Base-by-base conservation (phyloP, 352 stramenopile species). In the Nothophytophthora sp. region DNA sequence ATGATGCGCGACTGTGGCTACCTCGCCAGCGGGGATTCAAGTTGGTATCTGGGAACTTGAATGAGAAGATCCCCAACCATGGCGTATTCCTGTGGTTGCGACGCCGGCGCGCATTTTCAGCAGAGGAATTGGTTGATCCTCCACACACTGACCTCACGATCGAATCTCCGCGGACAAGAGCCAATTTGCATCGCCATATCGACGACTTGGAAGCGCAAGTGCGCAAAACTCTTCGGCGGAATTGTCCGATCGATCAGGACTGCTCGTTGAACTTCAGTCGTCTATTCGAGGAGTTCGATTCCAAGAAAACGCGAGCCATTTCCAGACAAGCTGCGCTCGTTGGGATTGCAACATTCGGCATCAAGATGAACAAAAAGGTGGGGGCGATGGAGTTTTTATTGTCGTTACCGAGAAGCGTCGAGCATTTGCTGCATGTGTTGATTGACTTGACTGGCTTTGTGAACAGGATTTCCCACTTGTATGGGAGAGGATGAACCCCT, bases 341-440 rank as follows among this genome's bases (percentile, higher is more conserved):
- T 34, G 81, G 81, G 0, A 73, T 90, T 34, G 73, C 88, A 41
- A 70, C 65, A 11, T 87, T 88, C 52, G 81, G 81, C 5, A 85
- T 91, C 41, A 90, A 89, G 52, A 84, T 89, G 62, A 37, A 70
- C 64, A 76, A 82, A 24, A 91, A 88, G 78, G 81, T 90, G 54
- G 8, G 59, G 4, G 11, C 16, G 5, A n/a, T 10, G n/a, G n/a
- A n/a, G n/a, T n/a, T n/a, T n/a, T n/a, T n/a, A n/a, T n/a, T n/a
- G n/a, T n/a, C n/a, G n/a, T n/a, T n/a, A n/a, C n/a, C n/a, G n/a
- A n/a, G n/a, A n/a, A n/a, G n/a, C n/a, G n/a, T n/a, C n/a, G n/a
- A n/a, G n/a, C n/a, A n/a, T n/a, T n/a, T n/a, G 1, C 34, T 44
- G n/a, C 5, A 20, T 15, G 13, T 12, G 12, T 35, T 53, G 0